A percentile compares a stretch with the other conserved stretches of the same genome.
Conservation (phyloP, 495 filamentous ascomycete species). For the Trichoderma parareesei region DNA sequence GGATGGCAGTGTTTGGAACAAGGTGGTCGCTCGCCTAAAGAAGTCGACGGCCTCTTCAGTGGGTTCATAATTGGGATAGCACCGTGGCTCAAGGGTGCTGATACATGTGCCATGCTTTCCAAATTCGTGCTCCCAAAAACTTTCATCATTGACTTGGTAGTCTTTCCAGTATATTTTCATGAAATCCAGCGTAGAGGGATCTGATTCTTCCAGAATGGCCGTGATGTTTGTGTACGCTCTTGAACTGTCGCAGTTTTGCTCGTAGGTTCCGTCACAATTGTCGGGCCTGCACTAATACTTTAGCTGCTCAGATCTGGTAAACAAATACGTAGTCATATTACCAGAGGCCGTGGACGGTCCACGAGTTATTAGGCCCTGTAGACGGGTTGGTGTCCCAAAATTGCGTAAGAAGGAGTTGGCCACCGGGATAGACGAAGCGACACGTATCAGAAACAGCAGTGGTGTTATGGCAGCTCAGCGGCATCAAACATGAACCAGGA, state of each 20-base stretch:
- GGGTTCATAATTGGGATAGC: slow-evolving; percentile 53
- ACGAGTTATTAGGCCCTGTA: background rate
- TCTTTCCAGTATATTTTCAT: slow-evolving; percentile 72
- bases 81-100: slow-evolving; percentile 55
- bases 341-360: background rate
- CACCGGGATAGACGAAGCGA: background rate
- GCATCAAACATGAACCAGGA: too few relatives aligned
- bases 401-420: background rate
- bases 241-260: slow-evolving; percentile 54
- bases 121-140: slow-evolving; percentile 79
- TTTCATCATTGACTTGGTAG: slow-evolving; percentile 44
- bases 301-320: too few relatives aligned
- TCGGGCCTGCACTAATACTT: slow-evolving; percentile 42
- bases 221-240: slow-evolving; percentile 63
- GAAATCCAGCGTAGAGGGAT: slow-evolving; percentile 42
- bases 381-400: background rate
- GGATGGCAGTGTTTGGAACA: slow-evolving; percentile 47
- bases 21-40: slow-evolving; percentile 43
- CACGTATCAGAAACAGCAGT: background rate
- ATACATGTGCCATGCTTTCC: slow-evolving; percentile 69
- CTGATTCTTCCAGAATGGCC: slow-evolving; percentile 18
- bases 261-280: slow-evolving; percentile 68
- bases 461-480: background rate
- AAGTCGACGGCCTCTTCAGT: slow-evolving; percentile 48
- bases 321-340: too few relatives aligned